Evolutionary conservation across 306 rosid genomes (phyloP).

Genomic region (Cucurbita moschata): DNA sequence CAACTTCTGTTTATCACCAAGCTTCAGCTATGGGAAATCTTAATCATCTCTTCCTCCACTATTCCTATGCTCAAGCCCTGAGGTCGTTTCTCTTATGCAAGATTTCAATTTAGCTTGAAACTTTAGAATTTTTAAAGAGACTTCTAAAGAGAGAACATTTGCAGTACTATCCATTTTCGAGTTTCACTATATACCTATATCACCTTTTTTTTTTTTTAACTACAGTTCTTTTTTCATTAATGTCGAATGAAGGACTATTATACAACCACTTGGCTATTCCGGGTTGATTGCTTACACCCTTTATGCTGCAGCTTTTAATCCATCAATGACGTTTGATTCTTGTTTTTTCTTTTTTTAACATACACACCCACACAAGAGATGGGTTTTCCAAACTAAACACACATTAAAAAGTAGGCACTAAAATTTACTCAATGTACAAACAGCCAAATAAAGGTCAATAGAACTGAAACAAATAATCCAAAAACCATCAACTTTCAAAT

Average conservation of each 20-base stretch:
- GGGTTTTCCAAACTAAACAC: neutral
- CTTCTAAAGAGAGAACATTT: neutral
- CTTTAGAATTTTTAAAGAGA: neutral
- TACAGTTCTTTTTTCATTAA: too few species aligned
- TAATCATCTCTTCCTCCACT: neutral
- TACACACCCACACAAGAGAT: neutral
- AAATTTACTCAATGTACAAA: neutral
- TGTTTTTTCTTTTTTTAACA: too few species aligned
- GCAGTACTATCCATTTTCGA: neutral
- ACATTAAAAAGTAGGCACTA: neutral
- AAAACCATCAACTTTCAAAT: neutral
- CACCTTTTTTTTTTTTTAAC: neutral
- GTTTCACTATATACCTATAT: neutral
- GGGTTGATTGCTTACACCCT: too few species aligned
- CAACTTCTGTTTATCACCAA: neutral
- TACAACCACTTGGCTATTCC: neutral
- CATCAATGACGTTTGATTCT: too few species aligned
- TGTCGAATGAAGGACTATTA: neutral
- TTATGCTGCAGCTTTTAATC: too few species aligned
- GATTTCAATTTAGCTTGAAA: neutral
- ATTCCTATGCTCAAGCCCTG: neutral
- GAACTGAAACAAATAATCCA: neutral
- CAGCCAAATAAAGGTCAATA: neutral
- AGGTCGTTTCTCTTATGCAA: neutral
- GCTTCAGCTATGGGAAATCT: neutral